These are phyloP conservation scores for Hymenoscyphus scutula DNA, from an alignment of 2,329 filamentous ascomycete genomes.

Conservation along the genomic window DNA sequence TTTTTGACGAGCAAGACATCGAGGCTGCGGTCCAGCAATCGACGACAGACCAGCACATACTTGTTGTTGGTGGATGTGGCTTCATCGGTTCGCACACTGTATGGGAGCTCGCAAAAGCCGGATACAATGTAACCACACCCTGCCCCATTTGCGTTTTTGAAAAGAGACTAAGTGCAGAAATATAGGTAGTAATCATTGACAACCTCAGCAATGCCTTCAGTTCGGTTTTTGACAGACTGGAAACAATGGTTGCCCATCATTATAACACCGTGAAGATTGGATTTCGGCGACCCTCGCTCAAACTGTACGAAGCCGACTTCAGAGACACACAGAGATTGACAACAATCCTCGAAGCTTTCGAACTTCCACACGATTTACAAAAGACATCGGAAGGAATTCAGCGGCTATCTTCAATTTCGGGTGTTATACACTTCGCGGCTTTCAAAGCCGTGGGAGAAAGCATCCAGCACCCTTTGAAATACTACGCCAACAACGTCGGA, in stretches of 20 bases:
- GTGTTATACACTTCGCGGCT: slow-evolving; percentile 69
- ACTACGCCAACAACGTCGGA: slow-evolving; percentile 67
- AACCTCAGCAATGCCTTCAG: slow-evolving; percentile 39
- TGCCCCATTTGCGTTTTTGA: background rate
- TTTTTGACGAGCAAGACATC: slow-evolving; percentile 27
- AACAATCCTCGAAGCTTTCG: slow-evolving; percentile 28
- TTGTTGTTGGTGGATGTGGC: slow-evolving; percentile 48
- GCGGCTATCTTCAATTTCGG: slow-evolving; percentile 45
- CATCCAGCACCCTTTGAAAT: slow-evolving; percentile 57
- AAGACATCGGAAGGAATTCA: slow-evolving; percentile 10
- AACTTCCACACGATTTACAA: slow-evolving; percentile 15
- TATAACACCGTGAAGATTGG: slow-evolving; percentile 21
- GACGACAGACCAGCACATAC: slow-evolving; percentile 26
- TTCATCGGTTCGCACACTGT: slow-evolving; percentile 51
- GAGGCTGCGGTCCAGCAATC: slow-evolving; percentile 21
- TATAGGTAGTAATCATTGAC: slow-evolving; percentile 40
- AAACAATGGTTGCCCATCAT: slow-evolving; percentile 24
- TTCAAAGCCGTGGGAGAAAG: slow-evolving; percentile 56
- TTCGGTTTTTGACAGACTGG: slow-evolving; percentile 24
- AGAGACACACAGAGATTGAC: slow-evolving; percentile 28
- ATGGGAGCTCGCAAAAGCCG: slow-evolving; percentile 47
- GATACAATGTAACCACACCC: slow-evolving; percentile 40
- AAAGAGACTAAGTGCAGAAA: background rate
- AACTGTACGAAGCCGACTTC: slow-evolving; percentile 33
- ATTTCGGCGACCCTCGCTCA: slow-evolving; percentile 26